Base-by-base conservation (phyloP, 148 eudicot species). In the Vaccinium macrocarpon region DNA sequence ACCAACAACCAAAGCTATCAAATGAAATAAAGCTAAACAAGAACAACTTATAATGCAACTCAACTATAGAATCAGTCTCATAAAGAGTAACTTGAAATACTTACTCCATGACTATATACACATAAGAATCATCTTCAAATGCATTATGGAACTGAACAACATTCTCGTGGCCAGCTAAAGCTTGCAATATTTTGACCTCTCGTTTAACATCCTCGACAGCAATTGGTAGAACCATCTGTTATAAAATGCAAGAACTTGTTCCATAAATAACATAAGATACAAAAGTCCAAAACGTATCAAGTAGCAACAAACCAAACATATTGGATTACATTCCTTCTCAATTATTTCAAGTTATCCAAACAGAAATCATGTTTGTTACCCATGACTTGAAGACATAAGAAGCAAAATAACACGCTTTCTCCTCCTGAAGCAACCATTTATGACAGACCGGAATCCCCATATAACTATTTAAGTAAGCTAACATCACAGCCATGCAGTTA, bases 91-190 rank as follows among this genome's bases (percentile, higher is more conserved):
- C 25, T 32, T 49, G 61, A 48, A 70, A 72, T 68, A 92, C 99
- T 91, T 93, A 96, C 99, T 96, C 99, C 99, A 96, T 96, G 13
- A 91, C 99, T 87, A 96, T 96, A 88, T 93, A 96, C 16, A 96
- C 98, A 86, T 91, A 93, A 83, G 93, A 91, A 55, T 92, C 93
- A 89, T 96, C 99, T 87, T 96, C 99, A 79, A 91, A 96, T 64
- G 98, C 97, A 88, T 91, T 92, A 86, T 92, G 86, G 86, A 96
- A 96, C 85, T 96, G 94, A 89, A 96, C 99, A 83, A 96, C 99
- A 84, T 96, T 96, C 90, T 96, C 99, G 84, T 96, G 98, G 79
- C 99, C 99, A 68, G 93, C 82, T 84, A 96, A 93, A 70, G 97
- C 99, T 87, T 92, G 90, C 85, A 96, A 89, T 86, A 96, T 96